phyloP scores from a whole-genome alignment of 345 rosid species.

The Camelina neglecta region DNA sequence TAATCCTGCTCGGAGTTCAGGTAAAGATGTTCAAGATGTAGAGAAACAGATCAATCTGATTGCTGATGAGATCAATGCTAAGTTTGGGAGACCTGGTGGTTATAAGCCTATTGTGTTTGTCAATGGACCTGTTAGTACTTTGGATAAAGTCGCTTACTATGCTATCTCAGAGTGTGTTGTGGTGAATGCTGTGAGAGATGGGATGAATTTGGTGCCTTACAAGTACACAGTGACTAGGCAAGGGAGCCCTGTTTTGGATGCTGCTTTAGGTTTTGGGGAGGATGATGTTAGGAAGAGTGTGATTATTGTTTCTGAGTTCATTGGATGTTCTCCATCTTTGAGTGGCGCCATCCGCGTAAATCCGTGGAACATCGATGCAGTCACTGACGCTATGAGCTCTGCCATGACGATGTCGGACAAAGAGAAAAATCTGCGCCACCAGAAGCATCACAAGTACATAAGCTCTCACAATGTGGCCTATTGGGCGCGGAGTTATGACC shows the following conservation, averaged over 20 bases:
- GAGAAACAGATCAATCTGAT: conserved; percentile 49
- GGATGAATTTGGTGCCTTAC: conserved; percentile 89
- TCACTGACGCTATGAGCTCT: conserved; percentile 63
- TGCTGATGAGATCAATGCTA: conserved; percentile 56
- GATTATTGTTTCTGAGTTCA: conserved; percentile 82
- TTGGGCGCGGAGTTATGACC: conserved; percentile 80
- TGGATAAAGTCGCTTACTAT: conserved; percentile 71
- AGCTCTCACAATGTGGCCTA: conserved; percentile 81
- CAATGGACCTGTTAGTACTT: conserved; percentile 57
- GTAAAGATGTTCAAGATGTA: conserved; percentile 74
- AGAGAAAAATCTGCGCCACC: conserved; percentile 76
- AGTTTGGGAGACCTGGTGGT: conserved; percentile 59
- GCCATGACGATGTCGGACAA: conserved; percentile 52
- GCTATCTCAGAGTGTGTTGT: conserved; percentile 75
- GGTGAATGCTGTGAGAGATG: conserved; percentile 84
- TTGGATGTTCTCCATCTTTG: conserved; percentile 88
- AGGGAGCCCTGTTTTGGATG: conserved; percentile 65
- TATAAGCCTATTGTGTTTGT: conserved; percentile 69
- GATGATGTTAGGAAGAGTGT: conserved; percentile 59
- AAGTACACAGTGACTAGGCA: conserved; percentile 77
- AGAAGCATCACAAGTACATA: conserved; percentile 81
- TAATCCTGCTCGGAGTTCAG: conserved; percentile 81
- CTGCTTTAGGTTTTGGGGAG: conserved; percentile 55
- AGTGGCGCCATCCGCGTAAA: conserved; percentile 89
- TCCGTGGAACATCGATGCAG: conserved; percentile 77